A percentile compares a stretch with the other conserved stretches of the same genome.
These are phyloP conservation scores for Talaromyces marneffei DNA, from an alignment of 2,329 filamentous ascomycete genomes.

Conservation along the genomic window DNA sequence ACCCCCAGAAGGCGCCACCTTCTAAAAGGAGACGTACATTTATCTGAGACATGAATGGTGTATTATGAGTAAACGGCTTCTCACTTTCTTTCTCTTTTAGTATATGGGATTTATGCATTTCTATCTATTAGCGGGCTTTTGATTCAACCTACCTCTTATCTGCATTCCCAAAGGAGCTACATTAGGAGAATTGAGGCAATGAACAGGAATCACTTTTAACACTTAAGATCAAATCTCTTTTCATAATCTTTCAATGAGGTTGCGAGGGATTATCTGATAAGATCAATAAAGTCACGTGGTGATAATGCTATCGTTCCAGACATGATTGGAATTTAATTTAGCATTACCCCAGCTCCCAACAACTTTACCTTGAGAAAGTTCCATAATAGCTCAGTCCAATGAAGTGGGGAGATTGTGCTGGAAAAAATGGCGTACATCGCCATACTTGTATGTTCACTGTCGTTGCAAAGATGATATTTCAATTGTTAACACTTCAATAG, in stretches of 20 bases:
- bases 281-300: slow-evolving; percentile 11
- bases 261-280: too few relatives aligned
- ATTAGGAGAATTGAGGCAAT: slow-evolving; percentile 7
- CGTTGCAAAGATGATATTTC: background rate
- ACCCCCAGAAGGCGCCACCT: slow-evolving; percentile 76
- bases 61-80: slow-evolving; percentile 24
- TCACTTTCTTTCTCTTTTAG: slow-evolving; percentile 4
- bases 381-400: slow-evolving; percentile 14
- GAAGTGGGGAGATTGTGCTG: slow-evolving; percentile 10
- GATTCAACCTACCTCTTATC: slow-evolving; percentile 10
- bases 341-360: background rate
- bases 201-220: background rate
- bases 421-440: slow-evolving; percentile 32
- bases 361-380: background rate
- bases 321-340: background rate
- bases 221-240: background rate
- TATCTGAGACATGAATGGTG: slow-evolving; percentile 4
- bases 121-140: slow-evolving; percentile 28
- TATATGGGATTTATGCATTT: slow-evolving; percentile 27
- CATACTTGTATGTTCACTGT: slow-evolving; percentile 37
- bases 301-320: slow-evolving; percentile 7
- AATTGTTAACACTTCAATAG: slow-evolving; percentile 20
- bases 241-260: background rate
- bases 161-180: background rate
- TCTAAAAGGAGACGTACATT: slow-evolving; percentile 26